These are phyloP conservation scores for Sesbania bispinosa DNA, from an alignment of 306 rosid genomes.

Conservation along the genomic window DNA sequence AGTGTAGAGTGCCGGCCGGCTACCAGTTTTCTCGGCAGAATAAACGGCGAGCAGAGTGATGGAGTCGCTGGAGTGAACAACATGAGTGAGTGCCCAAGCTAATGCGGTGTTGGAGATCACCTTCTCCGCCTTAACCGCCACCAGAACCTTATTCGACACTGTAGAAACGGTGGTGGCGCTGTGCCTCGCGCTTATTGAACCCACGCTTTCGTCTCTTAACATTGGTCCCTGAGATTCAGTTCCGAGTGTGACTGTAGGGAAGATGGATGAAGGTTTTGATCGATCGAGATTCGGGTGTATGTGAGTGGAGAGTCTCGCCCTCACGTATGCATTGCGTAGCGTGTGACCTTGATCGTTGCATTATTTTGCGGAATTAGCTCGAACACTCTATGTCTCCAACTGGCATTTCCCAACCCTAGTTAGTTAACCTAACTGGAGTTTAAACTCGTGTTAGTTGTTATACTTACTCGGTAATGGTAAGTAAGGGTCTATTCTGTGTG, in stretches of 20 bases:
- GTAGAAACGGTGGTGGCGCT: neutral
- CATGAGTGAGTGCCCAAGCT: slow-evolving; percentile 92
- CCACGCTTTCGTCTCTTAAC: slow-evolving; percentile 40
- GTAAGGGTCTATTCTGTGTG: too few relatives aligned
- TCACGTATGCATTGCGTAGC: slow-evolving; percentile 18
- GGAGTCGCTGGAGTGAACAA: slow-evolving; percentile 68
- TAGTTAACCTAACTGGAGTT: slow-evolving; percentile 29
- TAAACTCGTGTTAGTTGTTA: neutral
- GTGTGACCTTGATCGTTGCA: slow-evolving; percentile 15
- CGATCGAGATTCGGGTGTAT: neutral
- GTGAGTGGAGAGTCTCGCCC: too few relatives aligned
- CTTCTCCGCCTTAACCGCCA: slow-evolving; percentile 82
- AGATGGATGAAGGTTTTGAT: slow-evolving; percentile 18
- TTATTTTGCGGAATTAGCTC: slow-evolving; percentile 10
- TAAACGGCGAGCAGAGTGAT: slow-evolving; percentile 80
- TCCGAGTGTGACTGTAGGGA: neutral
- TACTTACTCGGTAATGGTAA: neutral
- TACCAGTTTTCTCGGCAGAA: slow-evolving; percentile 56
- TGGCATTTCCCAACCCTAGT: slow-evolving; percentile 16
- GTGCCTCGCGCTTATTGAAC: slow-evolving; percentile 49
- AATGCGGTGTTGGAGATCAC: slow-evolving; percentile 68
- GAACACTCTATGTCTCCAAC: slow-evolving; percentile 24
- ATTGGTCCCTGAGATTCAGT: neutral
- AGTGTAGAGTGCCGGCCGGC: slow-evolving; percentile 43
- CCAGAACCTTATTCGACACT: slow-evolving; percentile 62